Percentiles rank a stretch among this genome's conserved stretches.
phyloP scores from a whole-genome alignment of 768 basidiomycete genomes.

The Tubosaeta sp. region DNA sequence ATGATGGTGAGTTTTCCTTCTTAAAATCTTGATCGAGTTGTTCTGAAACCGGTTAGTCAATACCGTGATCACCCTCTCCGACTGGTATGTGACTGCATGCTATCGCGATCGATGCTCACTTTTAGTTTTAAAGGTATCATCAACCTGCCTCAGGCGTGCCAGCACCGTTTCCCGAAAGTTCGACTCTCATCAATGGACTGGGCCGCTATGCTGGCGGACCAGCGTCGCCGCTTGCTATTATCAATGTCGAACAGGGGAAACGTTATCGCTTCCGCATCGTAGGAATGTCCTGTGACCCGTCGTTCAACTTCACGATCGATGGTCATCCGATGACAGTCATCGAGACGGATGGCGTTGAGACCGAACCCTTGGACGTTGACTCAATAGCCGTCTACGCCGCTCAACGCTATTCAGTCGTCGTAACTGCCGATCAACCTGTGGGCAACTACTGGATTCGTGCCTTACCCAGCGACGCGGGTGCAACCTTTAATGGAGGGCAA shows the following conservation, averaged over 20 bases:
- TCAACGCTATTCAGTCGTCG: conserved; percentile 46
- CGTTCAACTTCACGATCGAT: conserved; percentile 43
- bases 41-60: conserved; percentile 13
- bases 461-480: conserved; percentile 13
- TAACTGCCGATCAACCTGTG: conserved; percentile 36
- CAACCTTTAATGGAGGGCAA: conserved; percentile 32
- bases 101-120: conserved; percentile 27
- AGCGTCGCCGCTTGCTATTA: conserved; percentile 28
- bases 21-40: background rate
- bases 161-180: conserved; percentile 18
- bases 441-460: conserved; percentile 39
- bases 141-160: background rate
- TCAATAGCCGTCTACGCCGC: conserved; percentile 35
- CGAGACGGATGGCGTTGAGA: conserved; percentile 41
- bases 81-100: conserved; percentile 3
- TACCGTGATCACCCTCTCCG: conserved; percentile 42
- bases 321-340: conserved; percentile 43
- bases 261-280: conserved; percentile 38
- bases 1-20: conserved; percentile 31
- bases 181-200: conserved; percentile 37
- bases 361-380: conserved; percentile 39
- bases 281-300: conserved; percentile 39
- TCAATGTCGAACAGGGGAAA: conserved; percentile 30
- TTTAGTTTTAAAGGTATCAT: conserved; percentile 13
- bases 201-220: conserved; percentile 37